A percentile compares a stretch with the other conserved stretches of the same genome.
Evolutionary conservation across 768 basidiomycete genomes (phyloP).

Genomic region (Tricholoma flavovirens): DNA sequence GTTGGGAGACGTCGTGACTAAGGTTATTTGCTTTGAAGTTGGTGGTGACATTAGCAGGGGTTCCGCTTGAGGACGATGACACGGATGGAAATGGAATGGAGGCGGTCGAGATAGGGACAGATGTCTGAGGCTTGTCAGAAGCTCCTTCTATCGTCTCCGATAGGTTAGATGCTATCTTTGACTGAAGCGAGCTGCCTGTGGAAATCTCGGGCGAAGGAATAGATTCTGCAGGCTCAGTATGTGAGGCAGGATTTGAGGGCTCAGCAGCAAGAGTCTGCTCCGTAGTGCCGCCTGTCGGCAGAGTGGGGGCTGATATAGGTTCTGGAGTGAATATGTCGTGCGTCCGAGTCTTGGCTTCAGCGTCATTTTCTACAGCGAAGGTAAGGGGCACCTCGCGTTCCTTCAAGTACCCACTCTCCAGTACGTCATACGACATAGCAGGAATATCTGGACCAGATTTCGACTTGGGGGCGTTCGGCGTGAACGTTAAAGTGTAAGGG

Average conservation of each 20-base stretch:
- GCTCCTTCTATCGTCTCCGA: not conserved
- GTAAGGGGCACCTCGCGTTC: not conserved
- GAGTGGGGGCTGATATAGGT: not conserved
- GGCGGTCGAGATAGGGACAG: not conserved
- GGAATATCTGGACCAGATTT: not conserved
- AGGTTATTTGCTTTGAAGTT: not conserved
- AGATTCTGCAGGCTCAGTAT: not conserved
- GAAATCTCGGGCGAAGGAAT: not conserved
- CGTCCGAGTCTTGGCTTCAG: too few species aligned
- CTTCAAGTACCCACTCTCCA: not conserved
- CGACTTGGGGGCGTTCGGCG: not conserved
- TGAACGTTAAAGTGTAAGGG: not conserved
- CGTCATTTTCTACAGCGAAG: not conserved
- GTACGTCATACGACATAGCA: conserved; percentile 2
- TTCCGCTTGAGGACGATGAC: not conserved
- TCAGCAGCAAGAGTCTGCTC: not conserved
- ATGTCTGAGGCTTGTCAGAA: not conserved
- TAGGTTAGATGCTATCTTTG: not conserved
- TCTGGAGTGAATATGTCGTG: not conserved
- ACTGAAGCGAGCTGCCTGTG: not conserved
- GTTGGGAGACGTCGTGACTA: not conserved
- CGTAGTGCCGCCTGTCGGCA: not conserved
- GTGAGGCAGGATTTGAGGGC: not conserved
- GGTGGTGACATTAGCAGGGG: not conserved
- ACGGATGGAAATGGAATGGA: not conserved